These are phyloP conservation scores for Alternaria infectoria DNA, from an alignment of 2,329 filamentous ascomycete genomes.

Conservation along the genomic window DNA sequence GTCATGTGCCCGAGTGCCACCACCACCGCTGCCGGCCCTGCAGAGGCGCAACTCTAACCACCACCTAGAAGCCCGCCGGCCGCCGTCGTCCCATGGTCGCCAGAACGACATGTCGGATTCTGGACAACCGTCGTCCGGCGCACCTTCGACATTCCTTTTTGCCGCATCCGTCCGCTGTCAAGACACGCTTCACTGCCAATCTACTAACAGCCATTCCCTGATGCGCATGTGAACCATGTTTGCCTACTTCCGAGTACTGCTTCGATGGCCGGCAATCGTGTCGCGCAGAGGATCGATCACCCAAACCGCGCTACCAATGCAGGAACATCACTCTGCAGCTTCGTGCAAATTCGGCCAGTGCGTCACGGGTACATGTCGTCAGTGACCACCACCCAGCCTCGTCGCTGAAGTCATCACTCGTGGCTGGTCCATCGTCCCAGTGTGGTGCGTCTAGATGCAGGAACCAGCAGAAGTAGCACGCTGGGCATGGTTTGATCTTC, in stretches of 20 bases:
- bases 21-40: neutral
- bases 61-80: constrained; percentile 3
- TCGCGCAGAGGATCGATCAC: constrained; percentile 1
- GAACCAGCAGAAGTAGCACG: constrained; percentile 45
- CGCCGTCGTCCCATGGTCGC: constrained; percentile 4
- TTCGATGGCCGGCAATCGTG: neutral
- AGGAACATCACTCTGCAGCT: constrained; percentile 19
- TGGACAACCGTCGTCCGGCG: neutral
- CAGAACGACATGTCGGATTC: neutral
- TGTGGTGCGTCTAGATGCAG: constrained; percentile 42
- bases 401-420: constrained; percentile 25
- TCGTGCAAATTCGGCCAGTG: constrained; percentile 13
- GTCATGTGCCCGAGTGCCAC: constrained; percentile 1
- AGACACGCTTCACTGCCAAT: neutral
- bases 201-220: neutral
- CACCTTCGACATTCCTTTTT: neutral
- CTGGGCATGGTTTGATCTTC: constrained; percentile 47
- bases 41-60: neutral
- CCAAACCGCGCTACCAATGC: constrained; percentile 6
- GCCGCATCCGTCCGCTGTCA: constrained; percentile 11
- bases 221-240: neutral
- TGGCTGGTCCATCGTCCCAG: constrained; percentile 32
- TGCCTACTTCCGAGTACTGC: neutral
- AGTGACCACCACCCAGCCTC: constrained; percentile 21
- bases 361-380: constrained; percentile 22